Evolutionary conservation across 225 moss, liverwort and hornwort genomes (phyloP).

Genomic region (Polytrichum formosum): DNA sequence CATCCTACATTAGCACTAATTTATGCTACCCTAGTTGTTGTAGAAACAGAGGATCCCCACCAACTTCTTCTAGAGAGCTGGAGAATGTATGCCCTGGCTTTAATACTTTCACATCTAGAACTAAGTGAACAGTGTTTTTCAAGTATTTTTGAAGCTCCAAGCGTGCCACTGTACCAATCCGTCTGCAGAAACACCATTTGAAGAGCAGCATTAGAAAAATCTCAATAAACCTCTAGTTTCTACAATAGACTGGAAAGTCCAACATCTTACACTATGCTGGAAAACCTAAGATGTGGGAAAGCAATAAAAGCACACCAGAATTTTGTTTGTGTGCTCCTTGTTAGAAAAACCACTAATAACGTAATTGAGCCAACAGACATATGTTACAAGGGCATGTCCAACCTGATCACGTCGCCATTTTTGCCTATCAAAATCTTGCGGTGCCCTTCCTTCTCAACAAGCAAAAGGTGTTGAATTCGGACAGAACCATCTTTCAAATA

Average conservation of each 20-base stretch:
- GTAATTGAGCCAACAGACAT: neutral
- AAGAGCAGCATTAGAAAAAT: too few species aligned
- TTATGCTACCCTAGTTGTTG: neutral
- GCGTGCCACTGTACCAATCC: constrained; percentile 91
- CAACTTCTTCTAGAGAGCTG: constrained; percentile 44
- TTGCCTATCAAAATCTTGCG: constrained; percentile 92
- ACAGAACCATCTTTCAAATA: constrained; percentile 87
- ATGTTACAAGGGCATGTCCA: constrained; percentile 1
- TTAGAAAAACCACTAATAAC: too few species aligned
- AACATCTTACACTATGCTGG: too few species aligned
- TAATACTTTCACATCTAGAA: constrained; percentile 70
- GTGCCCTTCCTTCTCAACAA: constrained; percentile 89
- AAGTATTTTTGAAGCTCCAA: constrained; percentile 73
- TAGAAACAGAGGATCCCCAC: constrained; percentile 50
- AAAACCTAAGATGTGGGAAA: too few species aligned
- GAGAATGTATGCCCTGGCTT: constrained; percentile 35
- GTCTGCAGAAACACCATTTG: constrained; percentile 25
- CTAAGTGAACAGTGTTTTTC: constrained; percentile 66
- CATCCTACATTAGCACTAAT: neutral
- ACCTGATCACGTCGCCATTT: constrained; percentile 96
- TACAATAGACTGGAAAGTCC: too few species aligned
- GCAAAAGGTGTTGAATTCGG: constrained; percentile 82
- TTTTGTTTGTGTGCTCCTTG: too few species aligned
- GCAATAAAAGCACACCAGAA: too few species aligned
- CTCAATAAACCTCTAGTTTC: too few species aligned